These are phyloP conservation scores for Pisolithus thermaeus DNA, from an alignment of 1,284 basidiomycete species.

Conservation along the genomic window DNA sequence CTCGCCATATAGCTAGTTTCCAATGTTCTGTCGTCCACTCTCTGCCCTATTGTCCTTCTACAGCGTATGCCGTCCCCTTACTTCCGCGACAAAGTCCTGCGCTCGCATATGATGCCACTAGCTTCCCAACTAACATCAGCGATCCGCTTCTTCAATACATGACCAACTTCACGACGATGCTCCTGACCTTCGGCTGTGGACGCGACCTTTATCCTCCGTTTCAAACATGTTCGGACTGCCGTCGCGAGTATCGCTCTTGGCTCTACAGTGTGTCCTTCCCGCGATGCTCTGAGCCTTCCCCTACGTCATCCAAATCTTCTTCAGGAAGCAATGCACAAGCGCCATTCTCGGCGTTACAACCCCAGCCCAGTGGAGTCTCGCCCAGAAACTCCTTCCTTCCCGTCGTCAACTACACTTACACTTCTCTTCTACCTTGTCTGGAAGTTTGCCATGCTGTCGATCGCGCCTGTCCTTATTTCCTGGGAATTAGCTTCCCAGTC, in stretches of 20 bases:
- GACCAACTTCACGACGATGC: conserved; percentile 67
- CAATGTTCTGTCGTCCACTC: conserved; percentile 67
- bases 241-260: conserved; percentile 72
- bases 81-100: conserved; percentile 38
- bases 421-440: conserved; percentile 69
- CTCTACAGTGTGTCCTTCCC: conserved; percentile 70
- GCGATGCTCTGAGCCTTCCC: conserved; percentile 53
- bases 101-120: conserved; percentile 42
- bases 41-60: conserved; percentile 65
- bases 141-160: conserved; percentile 52
- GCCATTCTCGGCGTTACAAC: conserved; percentile 41
- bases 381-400: conserved; percentile 46
- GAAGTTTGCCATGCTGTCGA: conserved; percentile 71
- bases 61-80: conserved; percentile 68
- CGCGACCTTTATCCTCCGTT: conserved; percentile 77
- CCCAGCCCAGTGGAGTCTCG: conserved; percentile 33
- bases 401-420: conserved; percentile 41
- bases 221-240: conserved; percentile 72
- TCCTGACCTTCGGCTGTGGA: conserved; percentile 73
- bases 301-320: conserved; percentile 23
- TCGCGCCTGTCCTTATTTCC: conserved; percentile 67
- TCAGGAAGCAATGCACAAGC: conserved; percentile 26
- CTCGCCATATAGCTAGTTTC: conserved; percentile 44
- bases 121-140: conserved; percentile 46
- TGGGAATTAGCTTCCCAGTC: conserved; percentile 70